phyloP scores from a whole-genome alignment of 805 yeast genomes.

The Tetrapisispora phaffii region DNA sequence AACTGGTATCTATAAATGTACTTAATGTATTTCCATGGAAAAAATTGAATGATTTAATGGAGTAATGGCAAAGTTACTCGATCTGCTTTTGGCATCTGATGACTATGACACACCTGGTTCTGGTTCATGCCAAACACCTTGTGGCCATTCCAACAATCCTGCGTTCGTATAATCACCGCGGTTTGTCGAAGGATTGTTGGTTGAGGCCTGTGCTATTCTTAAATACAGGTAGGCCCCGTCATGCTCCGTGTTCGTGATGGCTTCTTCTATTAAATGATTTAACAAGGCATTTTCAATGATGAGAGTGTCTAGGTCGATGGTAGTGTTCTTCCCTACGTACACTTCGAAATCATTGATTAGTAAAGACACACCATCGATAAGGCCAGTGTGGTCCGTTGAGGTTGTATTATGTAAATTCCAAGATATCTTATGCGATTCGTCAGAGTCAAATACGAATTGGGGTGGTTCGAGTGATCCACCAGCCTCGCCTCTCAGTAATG shows the following conservation, averaged over 20 bases:
- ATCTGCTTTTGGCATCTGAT: too few species aligned
- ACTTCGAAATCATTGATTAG: conserved; percentile 72
- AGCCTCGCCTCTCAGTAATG: conserved; percentile 68
- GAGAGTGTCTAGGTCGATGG: conserved; percentile 35
- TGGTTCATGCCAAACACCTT: conserved; percentile 44
- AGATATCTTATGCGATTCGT: conserved; percentile 16
- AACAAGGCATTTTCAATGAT: conserved; percentile 27
- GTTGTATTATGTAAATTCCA: conserved; percentile 20
- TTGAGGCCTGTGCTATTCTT: conserved; percentile 45
- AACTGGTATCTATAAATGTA: too few species aligned
- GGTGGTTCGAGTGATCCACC: conserved; percentile 45
- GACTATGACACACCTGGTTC: conserved; percentile 40
- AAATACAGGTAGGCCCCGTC: conserved; percentile 33
- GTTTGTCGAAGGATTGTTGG: conserved; percentile 29
- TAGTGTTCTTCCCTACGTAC: conserved; percentile 45
- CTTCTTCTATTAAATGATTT: conserved; percentile 26
- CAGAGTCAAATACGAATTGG: conserved; percentile 20
- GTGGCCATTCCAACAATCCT: conserved; percentile 49
- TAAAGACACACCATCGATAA: conserved; percentile 47
- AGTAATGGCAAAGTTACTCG: too few species aligned
- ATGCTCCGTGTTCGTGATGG: conserved; percentile 9
- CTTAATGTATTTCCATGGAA: too few species aligned
- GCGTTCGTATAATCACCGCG: conserved; percentile 62
- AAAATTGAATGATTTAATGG: too few species aligned
- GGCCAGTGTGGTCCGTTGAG: conserved; percentile 17